A percentile compares a stretch with the other conserved stretches of the same genome.
phyloP scores from a whole-genome alignment of 306 rosid genomes.

The Rosa lucieae region DNA sequence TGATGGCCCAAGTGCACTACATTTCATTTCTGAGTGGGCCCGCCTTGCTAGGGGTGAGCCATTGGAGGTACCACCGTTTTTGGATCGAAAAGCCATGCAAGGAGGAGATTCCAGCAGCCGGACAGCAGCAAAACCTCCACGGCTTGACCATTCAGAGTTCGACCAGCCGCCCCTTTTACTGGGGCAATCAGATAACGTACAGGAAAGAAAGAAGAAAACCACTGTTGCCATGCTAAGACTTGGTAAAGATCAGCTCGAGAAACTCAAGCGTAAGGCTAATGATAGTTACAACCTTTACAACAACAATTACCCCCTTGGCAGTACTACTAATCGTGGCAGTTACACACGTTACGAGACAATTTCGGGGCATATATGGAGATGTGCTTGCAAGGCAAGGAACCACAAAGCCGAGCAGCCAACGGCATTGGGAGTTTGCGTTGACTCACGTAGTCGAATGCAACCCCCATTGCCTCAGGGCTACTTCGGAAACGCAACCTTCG shows the following conservation, averaged over 20 bases:
- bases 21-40: slow-evolving; percentile 54
- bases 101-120: slow-evolving; percentile 24
- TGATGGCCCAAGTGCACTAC: slow-evolving; percentile 49
- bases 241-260: slow-evolving; percentile 42
- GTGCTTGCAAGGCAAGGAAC: slow-evolving; percentile 51
- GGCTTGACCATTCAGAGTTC: slow-evolving; percentile 20
- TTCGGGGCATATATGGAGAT: slow-evolving; percentile 56
- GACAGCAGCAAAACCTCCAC: background rate
- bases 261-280: slow-evolving; percentile 41
- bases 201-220: slow-evolving; percentile 50
- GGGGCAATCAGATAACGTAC: background rate
- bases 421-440: slow-evolving; percentile 31
- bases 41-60: slow-evolving; percentile 49
- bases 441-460: slow-evolving; percentile 40
- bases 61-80: slow-evolving; percentile 34
- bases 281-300: slow-evolving; percentile 9
- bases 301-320: background rate
- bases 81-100: slow-evolving; percentile 28
- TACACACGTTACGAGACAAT: slow-evolving; percentile 51
- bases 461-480: slow-evolving; percentile 50
- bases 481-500: slow-evolving; percentile 57
- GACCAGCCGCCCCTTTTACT: slow-evolving; percentile 28
- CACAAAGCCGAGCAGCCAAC: slow-evolving; percentile 45
- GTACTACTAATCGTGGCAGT: slow-evolving; percentile 1
- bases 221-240: slow-evolving; percentile 33